Base-by-base conservation (phyloP, 1,284 basidiomycete genomes). In the Hymenochaete sp. region DNA sequence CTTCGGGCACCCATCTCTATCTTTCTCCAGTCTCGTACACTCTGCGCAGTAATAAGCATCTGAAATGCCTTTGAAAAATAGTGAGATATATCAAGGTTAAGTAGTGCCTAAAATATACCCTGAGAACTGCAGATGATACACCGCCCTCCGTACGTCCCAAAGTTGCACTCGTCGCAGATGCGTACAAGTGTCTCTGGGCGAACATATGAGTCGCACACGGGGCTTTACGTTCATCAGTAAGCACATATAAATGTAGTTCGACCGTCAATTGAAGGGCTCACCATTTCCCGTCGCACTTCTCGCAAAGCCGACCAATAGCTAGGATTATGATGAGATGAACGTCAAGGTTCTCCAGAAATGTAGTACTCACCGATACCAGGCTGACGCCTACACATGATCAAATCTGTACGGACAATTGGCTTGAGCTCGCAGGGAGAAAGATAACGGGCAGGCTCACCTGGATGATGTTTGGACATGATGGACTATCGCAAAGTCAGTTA, bases 281-380 rank as follows among this genome's bases (percentile, higher is more conserved):
- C 93, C 95, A 99, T 79, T 98, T 98, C 43, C 96, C 96, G 62
- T 99, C 96, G 60, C 93, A 97, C 64, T 98, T 98, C 67, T 99
- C 96, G 65, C 96, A 99, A 43, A 97, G 75, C 57, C 96, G 84
- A 22, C 96, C 96, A 55, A 98, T 93, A 38, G 95, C 91, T 93
- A 51, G 5, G 37, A 24, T 25, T 43, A 31, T 27, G 10, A 38
- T 16, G 4, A 13, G 16, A 19, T 25, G n/a, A 37, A 35, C n/a
- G 24, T 25, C 32, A 25, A 42, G 14, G 31, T 28, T 28, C 14
- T 21, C 31, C 13, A 18, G 14, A 14, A 10, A 37, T 25, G 38
- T 27, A 28, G 25, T 2, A 71, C 84, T 56, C 55, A 88, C 90
- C 90, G 49, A 97, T 95, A 53, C 93, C 93, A 53, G 93, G 87